phyloP scores from a whole-genome alignment of 257 asterid genomes.

The Rubia yunnanensis region DNA sequence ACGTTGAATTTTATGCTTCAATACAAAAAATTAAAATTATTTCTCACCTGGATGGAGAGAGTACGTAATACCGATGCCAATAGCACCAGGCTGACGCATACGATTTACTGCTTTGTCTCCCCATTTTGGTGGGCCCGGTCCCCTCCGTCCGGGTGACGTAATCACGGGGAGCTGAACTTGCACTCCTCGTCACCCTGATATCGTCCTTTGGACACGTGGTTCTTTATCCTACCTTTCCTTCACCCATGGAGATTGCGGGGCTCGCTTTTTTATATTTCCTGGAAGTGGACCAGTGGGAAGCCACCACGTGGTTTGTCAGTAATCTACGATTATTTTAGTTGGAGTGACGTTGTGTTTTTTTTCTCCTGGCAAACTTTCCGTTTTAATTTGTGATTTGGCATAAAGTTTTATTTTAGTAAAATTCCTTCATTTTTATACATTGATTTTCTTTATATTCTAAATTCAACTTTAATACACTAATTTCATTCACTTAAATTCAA shows the following conservation, averaged over 20 bases:
- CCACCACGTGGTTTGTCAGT: constrained; percentile 14
- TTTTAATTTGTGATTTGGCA: no score
- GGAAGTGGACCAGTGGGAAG: constrained; percentile 13
- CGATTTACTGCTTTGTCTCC: constrained; percentile 1
- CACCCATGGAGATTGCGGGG: constrained; percentile 17
- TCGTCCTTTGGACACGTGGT: constrained; percentile 21
- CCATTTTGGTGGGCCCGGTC: background rate
- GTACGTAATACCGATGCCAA: background rate
- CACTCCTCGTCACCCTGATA: constrained; percentile 17
- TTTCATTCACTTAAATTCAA: no score
- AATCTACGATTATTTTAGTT: background rate
- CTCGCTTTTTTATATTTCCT: background rate
- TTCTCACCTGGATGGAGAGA: no score
- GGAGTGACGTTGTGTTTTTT: background rate
- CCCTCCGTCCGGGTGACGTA: constrained; percentile 9
- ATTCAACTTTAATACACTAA: no score
- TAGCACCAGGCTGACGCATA: constrained; percentile 5
- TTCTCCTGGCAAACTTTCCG: no score
- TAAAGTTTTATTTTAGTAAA: no score
- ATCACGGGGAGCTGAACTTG: background rate
- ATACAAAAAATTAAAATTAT: no score
- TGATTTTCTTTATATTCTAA: no score
- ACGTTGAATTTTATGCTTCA: no score
- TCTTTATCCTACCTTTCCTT: constrained; percentile 13
- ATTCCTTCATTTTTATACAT: no score